Conservation (phyloP, 2,329 filamentous ascomycete genomes). For the Mollisiaceae sp. region DNA sequence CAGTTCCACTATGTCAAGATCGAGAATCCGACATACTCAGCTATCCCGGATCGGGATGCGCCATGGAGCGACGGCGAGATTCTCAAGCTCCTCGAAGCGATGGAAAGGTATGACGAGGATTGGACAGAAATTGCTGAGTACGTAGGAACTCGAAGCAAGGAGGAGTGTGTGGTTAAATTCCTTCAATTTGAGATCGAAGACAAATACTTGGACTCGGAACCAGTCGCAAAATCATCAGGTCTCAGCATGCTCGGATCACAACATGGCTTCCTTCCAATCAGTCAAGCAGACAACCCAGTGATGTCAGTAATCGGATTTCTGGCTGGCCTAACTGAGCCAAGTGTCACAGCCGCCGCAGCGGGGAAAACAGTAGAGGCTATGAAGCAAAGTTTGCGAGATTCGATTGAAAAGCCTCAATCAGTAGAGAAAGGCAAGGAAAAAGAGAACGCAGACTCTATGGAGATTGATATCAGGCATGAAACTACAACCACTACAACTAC, state of each 20-base stretch:
- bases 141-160: slow-evolving; percentile 86
- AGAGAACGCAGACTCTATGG: slow-evolving; percentile 64
- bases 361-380: slow-evolving; percentile 87
- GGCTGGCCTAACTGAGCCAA: slow-evolving; percentile 87
- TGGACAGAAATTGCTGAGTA: slow-evolving; percentile 94
- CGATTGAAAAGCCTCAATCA: slow-evolving; percentile 68
- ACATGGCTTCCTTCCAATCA: slow-evolving; percentile 85
- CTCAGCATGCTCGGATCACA: slow-evolving; percentile 72
- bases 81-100: slow-evolving; percentile 84
- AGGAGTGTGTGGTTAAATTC: slow-evolving; percentile 97
- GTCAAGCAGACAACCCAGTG: slow-evolving; percentile 91
- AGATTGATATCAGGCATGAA: slow-evolving; percentile 62
- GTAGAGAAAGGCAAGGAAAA: slow-evolving; percentile 62
- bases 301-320: slow-evolving; percentile 96
- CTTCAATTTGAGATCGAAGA: slow-evolving; percentile 96
- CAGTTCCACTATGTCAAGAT: slow-evolving; percentile 85
- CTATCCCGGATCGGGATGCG: slow-evolving; percentile 79
- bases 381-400: slow-evolving; percentile 77
- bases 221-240: slow-evolving; percentile 58
- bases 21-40: slow-evolving; percentile 84
- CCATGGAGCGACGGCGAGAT: slow-evolving; percentile 92
- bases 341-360: slow-evolving; percentile 87
- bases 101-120: slow-evolving; percentile 94
- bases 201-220: slow-evolving; percentile 87
- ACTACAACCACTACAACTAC: slow-evolving; percentile 54